phyloP scores from a whole-genome alignment of 306 rosid genomes.

The Vachellia collinsii region DNA sequence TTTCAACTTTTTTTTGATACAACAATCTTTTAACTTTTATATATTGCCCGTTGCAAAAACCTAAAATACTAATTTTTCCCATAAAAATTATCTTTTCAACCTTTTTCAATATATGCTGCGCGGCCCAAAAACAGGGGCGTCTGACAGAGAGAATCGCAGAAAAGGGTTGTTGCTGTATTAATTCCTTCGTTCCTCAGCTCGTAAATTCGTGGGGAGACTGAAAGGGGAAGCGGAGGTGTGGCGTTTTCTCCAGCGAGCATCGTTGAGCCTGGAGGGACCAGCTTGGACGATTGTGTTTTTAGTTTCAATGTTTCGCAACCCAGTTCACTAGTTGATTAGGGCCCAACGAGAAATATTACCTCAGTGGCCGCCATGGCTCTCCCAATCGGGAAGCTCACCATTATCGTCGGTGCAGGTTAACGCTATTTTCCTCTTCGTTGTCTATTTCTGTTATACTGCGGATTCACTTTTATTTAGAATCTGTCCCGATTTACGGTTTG shows the following conservation, averaged over 20 bases:
- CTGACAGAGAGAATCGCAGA: neutral
- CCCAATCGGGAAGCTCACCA: conserved; percentile 73
- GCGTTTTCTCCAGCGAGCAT: conserved; percentile 30
- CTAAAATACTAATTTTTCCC: neutral
- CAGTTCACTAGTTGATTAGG: conserved; percentile 31
- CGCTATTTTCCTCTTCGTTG: neutral
- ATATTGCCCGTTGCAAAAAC: neutral
- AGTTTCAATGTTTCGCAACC: conserved; percentile 43
- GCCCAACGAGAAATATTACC: neutral
- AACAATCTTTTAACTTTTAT: too few relatives aligned
- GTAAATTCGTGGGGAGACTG: neutral
- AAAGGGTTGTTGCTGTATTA: conserved; percentile 2
- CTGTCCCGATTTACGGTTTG: neutral
- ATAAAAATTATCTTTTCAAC: neutral
- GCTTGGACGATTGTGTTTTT: conserved; percentile 23
- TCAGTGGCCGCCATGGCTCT: conserved; percentile 65
- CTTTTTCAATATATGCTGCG: too few relatives aligned
- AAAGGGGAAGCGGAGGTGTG: neutral
- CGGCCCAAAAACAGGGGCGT: neutral
- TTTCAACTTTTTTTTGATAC: too few relatives aligned
- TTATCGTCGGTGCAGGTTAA: conserved; percentile 92
- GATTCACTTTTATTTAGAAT: neutral
- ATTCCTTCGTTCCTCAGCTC: neutral
- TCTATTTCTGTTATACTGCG: neutral
- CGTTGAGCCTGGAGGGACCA: neutral